Evolutionary conservation across 352 stramenopile genomes (phyloP).

Genomic region (Pythium aphanidermatum): DNA sequence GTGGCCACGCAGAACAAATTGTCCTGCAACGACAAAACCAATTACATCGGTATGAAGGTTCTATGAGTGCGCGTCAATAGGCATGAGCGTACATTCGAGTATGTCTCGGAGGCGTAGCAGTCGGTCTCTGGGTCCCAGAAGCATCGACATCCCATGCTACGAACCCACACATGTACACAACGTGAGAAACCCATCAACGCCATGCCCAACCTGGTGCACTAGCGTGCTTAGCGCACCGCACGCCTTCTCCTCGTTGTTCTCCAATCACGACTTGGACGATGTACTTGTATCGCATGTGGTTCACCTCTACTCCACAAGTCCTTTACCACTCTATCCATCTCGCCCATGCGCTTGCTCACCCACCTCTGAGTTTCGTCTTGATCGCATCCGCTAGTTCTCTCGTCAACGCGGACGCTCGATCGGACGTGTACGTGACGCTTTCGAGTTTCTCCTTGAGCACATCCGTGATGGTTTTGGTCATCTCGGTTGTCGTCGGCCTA

Average conservation of each 20-base stretch:
- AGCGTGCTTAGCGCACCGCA: no score
- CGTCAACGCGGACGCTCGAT: constrained; percentile 64
- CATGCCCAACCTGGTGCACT: background rate
- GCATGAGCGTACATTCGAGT: constrained; percentile 63
- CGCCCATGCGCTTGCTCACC: background rate
- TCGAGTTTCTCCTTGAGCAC: constrained; percentile 68
- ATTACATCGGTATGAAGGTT: background rate
- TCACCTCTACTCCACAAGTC: constrained; percentile 18
- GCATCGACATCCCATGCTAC: constrained; percentile 85
- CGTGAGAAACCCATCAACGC: no score
- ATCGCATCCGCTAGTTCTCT: constrained; percentile 86
- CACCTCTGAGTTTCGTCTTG: constrained; percentile 81
- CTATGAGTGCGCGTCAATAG: no score
- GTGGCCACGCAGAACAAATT: constrained; percentile 87
- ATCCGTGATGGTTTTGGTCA: constrained; percentile 69
- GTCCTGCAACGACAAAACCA: constrained; percentile 33
- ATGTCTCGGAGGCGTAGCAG: constrained; percentile 86
- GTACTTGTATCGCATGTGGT: constrained; percentile 87
- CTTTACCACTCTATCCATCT: background rate
- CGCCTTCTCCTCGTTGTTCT: constrained; percentile 83
- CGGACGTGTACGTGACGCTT: constrained; percentile 57
- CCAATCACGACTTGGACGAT: constrained; percentile 89
- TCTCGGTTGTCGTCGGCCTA: constrained; percentile 71
- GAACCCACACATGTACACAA: background rate
- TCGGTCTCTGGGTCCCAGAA: constrained; percentile 90